Percentiles rank a stretch among this genome's conserved stretches.
These are phyloP conservation scores for Naegleria gruberi DNA, from an alignment of 208 protist species.

Conservation along the genomic window DNA sequence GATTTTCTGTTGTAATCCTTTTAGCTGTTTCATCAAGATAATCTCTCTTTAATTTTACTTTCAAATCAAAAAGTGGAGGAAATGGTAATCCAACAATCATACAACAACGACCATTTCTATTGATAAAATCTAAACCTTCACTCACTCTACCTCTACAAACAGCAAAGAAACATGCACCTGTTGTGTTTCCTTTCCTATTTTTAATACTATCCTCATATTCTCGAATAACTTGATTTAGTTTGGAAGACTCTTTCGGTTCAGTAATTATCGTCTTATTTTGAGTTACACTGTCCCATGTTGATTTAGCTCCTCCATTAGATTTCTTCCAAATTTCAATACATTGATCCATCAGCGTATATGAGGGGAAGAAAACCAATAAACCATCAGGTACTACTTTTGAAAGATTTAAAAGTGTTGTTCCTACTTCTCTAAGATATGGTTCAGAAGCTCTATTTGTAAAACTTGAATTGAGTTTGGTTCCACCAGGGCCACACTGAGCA, in stretches of 20 bases:
- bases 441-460: constrained; percentile 62
- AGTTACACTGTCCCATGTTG: not conserved
- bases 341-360: constrained; percentile 45
- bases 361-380: constrained; percentile 93
- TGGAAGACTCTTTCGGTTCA: constrained; percentile 18
- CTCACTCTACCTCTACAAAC: constrained; percentile 86
- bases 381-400: constrained; percentile 76
- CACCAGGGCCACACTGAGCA: constrained; percentile 55
- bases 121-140: constrained; percentile 89
- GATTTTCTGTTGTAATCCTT: constrained; percentile 8
- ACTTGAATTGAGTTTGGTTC: constrained; percentile 63
- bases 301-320: not conserved
- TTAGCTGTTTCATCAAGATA: constrained; percentile 44
- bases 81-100: constrained; percentile 79
- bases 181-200: constrained; percentile 15
- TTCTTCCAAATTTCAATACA: constrained; percentile 27
- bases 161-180: constrained; percentile 82
- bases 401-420: constrained; percentile 72
- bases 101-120: constrained; percentile 80
- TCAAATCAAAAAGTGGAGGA: constrained; percentile 54
- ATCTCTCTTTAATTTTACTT: constrained; percentile 48
- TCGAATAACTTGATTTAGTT: not conserved
- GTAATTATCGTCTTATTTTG: not conserved
- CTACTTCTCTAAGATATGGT: constrained; percentile 64
- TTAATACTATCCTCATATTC: constrained; percentile 13